These are phyloP conservation scores for Leishmania aethiopica DNA, from an alignment of 208 protist genomes.

Conservation along the genomic window DNA sequence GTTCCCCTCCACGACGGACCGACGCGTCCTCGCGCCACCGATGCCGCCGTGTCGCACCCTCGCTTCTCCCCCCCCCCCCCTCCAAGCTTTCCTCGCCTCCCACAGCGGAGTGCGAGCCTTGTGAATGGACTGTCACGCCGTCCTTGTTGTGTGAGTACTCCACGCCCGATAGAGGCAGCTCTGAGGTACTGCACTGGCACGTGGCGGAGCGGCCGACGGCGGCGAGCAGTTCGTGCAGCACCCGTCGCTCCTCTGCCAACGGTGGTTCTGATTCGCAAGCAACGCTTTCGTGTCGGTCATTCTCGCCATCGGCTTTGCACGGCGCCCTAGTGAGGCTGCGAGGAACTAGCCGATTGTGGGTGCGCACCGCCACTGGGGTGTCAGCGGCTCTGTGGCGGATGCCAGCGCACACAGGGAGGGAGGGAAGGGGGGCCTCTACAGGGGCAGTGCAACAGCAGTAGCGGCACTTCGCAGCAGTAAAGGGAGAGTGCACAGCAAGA, in stretches of 20 bases:
- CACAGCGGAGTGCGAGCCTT: not conserved
- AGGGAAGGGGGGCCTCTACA: not conserved
- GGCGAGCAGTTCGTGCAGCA: slow-evolving; percentile 24
- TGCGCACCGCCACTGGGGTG: slow-evolving; percentile 18
- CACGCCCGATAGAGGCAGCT: not conserved
- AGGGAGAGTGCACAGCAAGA: not conserved
- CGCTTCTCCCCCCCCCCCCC: not conserved
- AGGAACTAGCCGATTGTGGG: slow-evolving; percentile 11
- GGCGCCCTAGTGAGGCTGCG: slow-evolving; percentile 9
- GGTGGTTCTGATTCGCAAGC: not conserved
- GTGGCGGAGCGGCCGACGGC: slow-evolving; percentile 16
- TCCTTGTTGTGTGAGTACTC: not conserved
- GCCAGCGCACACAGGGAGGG: not conserved
- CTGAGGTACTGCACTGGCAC: not conserved
- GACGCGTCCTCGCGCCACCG: not conserved
- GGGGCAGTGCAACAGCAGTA: not conserved
- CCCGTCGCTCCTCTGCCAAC: slow-evolving; percentile 15
- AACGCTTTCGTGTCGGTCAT: not conserved
- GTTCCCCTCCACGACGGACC: not conserved
- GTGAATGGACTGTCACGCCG: not conserved
- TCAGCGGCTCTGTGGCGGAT: slow-evolving; percentile 20
- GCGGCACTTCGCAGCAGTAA: not conserved
- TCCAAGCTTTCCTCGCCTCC: not conserved
- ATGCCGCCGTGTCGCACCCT: not conserved
- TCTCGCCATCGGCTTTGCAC: not conserved